phyloP scores from a whole-genome alignment of 805 yeast species.

The Jamesozyma gamospora region DNA sequence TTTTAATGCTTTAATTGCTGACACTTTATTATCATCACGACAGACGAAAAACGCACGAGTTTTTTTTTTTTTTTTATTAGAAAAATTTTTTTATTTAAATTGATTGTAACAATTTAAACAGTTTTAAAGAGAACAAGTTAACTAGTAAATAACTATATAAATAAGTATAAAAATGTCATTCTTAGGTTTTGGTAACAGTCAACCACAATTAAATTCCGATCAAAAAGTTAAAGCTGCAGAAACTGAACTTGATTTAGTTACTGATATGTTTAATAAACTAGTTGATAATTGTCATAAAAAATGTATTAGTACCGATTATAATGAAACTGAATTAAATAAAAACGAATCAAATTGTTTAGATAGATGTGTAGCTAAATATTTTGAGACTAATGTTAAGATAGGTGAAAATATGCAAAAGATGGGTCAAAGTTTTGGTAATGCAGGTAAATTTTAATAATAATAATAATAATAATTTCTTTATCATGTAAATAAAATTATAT shows the following conservation, averaged over 20 bases:
- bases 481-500: neutral
- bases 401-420: constrained; percentile 64
- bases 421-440: constrained; percentile 35
- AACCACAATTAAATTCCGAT: constrained; percentile 63
- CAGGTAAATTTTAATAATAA: constrained; percentile 23
- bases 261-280: constrained; percentile 92
- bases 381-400: constrained; percentile 87
- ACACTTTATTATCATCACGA: neutral
- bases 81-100: too few relatives aligned
- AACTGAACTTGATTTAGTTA: constrained; percentile 92
- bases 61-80: too few relatives aligned
- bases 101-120: too few relatives aligned
- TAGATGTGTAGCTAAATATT: constrained; percentile 92
- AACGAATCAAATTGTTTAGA: constrained; percentile 82
- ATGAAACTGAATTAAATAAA: constrained; percentile 65
- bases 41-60: too few relatives aligned
- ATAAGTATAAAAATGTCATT: constrained; percentile 46
- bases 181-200: constrained; percentile 66
- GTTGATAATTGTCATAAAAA: constrained; percentile 83
- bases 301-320: constrained; percentile 61
- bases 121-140: too few relatives aligned
- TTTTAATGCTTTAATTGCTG: too few relatives aligned
- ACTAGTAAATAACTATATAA: too few relatives aligned
- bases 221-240: constrained; percentile 87
- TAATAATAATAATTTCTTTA: neutral